These are phyloP conservation scores for Neofusicoccum laricinum DNA, from an alignment of 2,329 filamentous ascomycete species.

Conservation along the genomic window DNA sequence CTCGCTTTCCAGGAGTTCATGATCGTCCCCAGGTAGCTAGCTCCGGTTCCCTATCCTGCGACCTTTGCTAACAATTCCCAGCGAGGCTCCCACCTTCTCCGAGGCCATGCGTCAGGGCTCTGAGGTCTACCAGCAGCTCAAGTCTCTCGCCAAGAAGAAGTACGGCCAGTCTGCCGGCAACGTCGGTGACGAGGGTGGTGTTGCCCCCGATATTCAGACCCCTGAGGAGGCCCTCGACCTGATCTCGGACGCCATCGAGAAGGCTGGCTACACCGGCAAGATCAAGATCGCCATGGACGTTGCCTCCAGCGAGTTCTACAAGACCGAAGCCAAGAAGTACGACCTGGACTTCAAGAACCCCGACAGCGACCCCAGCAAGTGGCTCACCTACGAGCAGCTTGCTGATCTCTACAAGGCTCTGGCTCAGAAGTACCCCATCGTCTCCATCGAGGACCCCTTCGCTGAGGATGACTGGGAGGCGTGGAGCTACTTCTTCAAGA, in stretches of 20 bases:
- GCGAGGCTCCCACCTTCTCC: constrained; percentile 81
- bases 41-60: not conserved
- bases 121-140: constrained; percentile 98
- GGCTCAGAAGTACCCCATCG: constrained; percentile 93
- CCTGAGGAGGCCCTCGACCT: constrained; percentile 95
- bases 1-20: constrained; percentile 61
- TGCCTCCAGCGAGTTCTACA: constrained; percentile 99
- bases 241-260: constrained; percentile 89
- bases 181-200: constrained; percentile 99
- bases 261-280: constrained; percentile 92
- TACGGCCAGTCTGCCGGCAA: constrained; percentile 99
- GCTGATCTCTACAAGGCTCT: constrained; percentile 87
- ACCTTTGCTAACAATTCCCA: constrained; percentile 31
- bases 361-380: constrained; percentile 91
- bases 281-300: constrained; percentile 99
- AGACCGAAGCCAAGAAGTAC: constrained; percentile 94
- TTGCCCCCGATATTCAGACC: constrained; percentile 97
- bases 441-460: constrained; percentile 98
- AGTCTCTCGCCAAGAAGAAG: constrained; percentile 96
- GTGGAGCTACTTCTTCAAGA: constrained; percentile 99
- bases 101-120: constrained; percentile 95
- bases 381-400: constrained; percentile 97
- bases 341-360: constrained; percentile 99
- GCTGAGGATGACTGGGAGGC: constrained; percentile 99
- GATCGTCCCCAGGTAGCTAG: constrained; percentile 48